Percentiles rank a stretch among this genome's conserved stretches.
Conservation (phyloP, 208 protist genomes). For the Crithidia brevicula region DNA sequence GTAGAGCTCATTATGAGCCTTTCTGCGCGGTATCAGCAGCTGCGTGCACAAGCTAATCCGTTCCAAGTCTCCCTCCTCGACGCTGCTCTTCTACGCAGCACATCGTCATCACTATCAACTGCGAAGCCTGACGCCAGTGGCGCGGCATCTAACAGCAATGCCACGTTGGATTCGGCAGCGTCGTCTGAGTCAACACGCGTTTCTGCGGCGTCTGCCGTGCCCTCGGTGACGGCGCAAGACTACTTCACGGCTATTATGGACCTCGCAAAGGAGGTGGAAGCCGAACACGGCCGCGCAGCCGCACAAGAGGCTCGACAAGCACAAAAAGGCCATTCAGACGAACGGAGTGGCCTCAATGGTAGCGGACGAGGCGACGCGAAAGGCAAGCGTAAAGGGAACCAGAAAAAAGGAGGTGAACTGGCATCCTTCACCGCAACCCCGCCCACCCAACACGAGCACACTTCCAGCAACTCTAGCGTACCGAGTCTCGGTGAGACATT, state of each 20-base stretch:
- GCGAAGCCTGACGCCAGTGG: no score
- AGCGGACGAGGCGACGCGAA: no score
- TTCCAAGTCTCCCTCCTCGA: constrained; percentile 33
- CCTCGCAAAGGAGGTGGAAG: constrained; percentile 29
- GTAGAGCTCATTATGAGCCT: constrained; percentile 1
- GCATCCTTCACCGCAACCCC: no score
- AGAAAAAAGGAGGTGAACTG: neutral
- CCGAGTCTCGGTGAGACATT: constrained; percentile 16
- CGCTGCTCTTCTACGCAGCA: constrained; percentile 17
- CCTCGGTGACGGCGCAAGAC: constrained; percentile 17
- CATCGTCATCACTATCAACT: neutral
- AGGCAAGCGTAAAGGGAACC: no score
- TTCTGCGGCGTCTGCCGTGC: neutral
- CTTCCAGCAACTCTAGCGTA: neutral
- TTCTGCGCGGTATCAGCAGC: constrained; percentile 10
- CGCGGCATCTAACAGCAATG: neutral
- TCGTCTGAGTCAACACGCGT: neutral
- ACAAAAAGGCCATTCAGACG: no score
- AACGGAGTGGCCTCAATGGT: no score
- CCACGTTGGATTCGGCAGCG: neutral
- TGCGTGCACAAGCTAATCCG: constrained; percentile 18
- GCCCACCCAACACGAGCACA: no score
- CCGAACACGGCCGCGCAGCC: constrained; percentile 19
- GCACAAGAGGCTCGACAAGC: constrained; percentile 5
- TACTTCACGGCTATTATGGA: constrained; percentile 40